These are phyloP conservation scores for Pyricularia grisea DNA, from an alignment of 2,329 filamentous ascomycete genomes.

Conservation along the genomic window DNA sequence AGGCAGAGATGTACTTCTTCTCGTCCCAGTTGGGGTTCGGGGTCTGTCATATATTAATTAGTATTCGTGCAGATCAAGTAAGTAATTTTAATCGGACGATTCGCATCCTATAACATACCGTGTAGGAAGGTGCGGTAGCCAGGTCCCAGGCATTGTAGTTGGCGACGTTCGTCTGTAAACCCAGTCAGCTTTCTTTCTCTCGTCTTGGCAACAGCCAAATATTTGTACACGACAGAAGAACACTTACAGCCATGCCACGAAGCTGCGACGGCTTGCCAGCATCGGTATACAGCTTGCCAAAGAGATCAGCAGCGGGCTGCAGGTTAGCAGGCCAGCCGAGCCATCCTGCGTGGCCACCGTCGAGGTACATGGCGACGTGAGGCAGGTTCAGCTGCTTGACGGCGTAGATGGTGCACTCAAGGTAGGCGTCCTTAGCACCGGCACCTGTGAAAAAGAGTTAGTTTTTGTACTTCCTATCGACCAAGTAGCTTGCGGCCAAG, in stretches of 20 bases:
- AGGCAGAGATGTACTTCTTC: constrained; percentile 49
- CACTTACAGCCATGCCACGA: constrained; percentile 33
- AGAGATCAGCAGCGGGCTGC: constrained; percentile 34
- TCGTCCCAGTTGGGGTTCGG: constrained; percentile 40
- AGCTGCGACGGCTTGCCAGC: constrained; percentile 38
- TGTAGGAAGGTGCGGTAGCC: constrained; percentile 32
- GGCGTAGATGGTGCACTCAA: constrained; percentile 40
- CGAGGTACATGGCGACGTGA: constrained; percentile 49
- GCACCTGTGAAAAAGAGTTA: constrained; percentile 9
- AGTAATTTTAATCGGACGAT: background rate
- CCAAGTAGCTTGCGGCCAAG: too few relatives aligned
- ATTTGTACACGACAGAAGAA: background rate
- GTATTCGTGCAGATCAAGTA: background rate
- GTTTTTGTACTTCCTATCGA: background rate
- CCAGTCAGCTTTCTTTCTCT: background rate
- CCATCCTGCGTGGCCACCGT: constrained; percentile 50
- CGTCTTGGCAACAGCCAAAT: background rate
- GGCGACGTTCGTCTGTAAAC: constrained; percentile 39
- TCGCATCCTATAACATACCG: constrained; percentile 15
- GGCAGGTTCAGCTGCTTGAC: constrained; percentile 40
- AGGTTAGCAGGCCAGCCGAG: constrained; percentile 48
- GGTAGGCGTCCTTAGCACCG: constrained; percentile 36
- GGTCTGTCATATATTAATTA: background rate
- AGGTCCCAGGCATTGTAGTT: constrained; percentile 45
- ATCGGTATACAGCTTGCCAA: constrained; percentile 36